Evolutionary conservation across 2,329 filamentous ascomycete genomes (phyloP).

Genomic region (Xylariaceae sp.): DNA sequence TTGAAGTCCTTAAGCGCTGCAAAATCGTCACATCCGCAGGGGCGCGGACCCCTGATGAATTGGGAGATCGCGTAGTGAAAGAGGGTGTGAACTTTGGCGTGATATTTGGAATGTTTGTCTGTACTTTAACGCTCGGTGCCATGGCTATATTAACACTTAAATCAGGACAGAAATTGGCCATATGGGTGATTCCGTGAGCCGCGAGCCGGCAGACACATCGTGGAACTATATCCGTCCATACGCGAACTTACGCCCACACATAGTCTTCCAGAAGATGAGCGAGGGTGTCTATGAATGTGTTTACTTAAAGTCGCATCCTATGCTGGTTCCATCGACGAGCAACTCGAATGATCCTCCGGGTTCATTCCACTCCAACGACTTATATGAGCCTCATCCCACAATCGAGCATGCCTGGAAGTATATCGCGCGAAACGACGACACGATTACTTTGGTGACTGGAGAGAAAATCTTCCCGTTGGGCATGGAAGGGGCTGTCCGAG

Average conservation of each 20-base stretch:
- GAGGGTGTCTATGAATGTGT: constrained; percentile 33
- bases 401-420: constrained; percentile 37
- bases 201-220: constrained; percentile 34
- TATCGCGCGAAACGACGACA: constrained; percentile 35
- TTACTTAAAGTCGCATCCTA: constrained; percentile 33
- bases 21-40: constrained; percentile 39
- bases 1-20: constrained; percentile 34
- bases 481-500: constrained; percentile 33
- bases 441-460: constrained; percentile 36
- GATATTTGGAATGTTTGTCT: constrained; percentile 37
- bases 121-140: neutral
- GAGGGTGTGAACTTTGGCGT: constrained; percentile 35
- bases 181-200: constrained; percentile 38
- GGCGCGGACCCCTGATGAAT: constrained; percentile 38
- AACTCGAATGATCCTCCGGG: constrained; percentile 36
- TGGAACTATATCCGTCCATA: constrained; percentile 42
- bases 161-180: constrained; percentile 40
- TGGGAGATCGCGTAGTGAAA: constrained; percentile 36
- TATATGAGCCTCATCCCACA: constrained; percentile 35
- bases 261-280: constrained; percentile 36
- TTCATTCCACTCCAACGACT: constrained; percentile 35
- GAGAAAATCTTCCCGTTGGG: constrained; percentile 37
- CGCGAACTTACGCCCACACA: constrained; percentile 32
- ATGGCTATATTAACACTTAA: no score
- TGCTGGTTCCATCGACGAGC: constrained; percentile 24